phyloP scores from a whole-genome alignment of 345 rosid genomes.

The Camelina neglecta region DNA sequence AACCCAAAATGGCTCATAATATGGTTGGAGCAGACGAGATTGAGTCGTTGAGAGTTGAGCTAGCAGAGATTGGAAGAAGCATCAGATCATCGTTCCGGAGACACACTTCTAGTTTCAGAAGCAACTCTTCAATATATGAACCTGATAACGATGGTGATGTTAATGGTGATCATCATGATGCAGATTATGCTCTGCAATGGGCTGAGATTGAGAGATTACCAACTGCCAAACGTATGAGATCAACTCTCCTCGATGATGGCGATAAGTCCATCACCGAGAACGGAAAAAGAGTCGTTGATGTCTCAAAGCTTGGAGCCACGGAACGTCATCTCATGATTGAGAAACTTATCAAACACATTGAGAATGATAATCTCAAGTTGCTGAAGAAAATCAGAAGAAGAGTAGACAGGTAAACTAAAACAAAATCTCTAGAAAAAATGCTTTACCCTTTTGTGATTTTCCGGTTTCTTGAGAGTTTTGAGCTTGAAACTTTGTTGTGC shows the following conservation, averaged over 20 bases:
- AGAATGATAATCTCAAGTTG: conserved; percentile 71
- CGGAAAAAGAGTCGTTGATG: conserved; percentile 57
- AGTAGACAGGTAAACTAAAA: conserved; percentile 56
- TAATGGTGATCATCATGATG: conserved; percentile 41
- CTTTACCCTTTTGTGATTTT: neutral
- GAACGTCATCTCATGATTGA: conserved; percentile 65
- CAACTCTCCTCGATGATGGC: conserved; percentile 54
- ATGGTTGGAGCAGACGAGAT: conserved; percentile 60
- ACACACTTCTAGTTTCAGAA: conserved; percentile 54
- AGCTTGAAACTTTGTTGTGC: conserved; percentile 27
- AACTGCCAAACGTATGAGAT: conserved; percentile 60
- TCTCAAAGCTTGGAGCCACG: conserved; percentile 62
- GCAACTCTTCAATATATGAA: conserved; percentile 45
- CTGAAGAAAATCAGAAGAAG: conserved; percentile 60
- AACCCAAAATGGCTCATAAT: conserved; percentile 56
- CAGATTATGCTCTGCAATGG: conserved; percentile 63
- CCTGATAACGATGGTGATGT: conserved; percentile 35
- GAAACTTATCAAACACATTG: conserved; percentile 74
- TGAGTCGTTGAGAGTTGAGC: conserved; percentile 66
- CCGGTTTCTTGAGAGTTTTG: neutral
- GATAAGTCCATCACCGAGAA: conserved; percentile 32
- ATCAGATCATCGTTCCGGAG: conserved; percentile 63
- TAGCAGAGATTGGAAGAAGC: conserved; percentile 73
- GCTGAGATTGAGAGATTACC: conserved; percentile 82
- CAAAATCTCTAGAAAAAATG: neutral